Base-by-base conservation (phyloP, 2,329 filamentous ascomycete genomes). In the Botrytis fragariae region DNA sequence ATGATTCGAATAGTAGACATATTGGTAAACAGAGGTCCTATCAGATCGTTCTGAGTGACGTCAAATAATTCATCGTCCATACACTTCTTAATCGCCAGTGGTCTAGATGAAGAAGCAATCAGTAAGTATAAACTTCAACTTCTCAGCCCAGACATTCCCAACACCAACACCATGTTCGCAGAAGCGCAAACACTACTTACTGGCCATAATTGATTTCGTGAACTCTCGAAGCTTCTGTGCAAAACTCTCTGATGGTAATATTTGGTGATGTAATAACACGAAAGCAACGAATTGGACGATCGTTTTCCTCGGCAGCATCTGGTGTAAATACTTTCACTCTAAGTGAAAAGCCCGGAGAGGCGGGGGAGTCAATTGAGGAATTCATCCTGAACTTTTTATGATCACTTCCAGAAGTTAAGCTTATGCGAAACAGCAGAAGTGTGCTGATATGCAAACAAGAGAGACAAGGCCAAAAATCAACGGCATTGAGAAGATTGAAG, bases 1-100 rank as follows among this genome's bases (percentile, higher is more conserved):
- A 81, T 73, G 32, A 81, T 74, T 69, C 79, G 77, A 69, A 81
- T 77, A 0, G 75, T 78, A 69, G 76, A 76, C 10, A 73, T 75
- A 67, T 77, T 77, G 9, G 67, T 29, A 57, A 81, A 81, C 22
- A 81, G 62, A 63, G 71, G 77, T 14, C 79, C 79, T 32, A 81
- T 39, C 25, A 79, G 69, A 45, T 81, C 78, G 51, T 69, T 76
- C 29, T 79, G 79, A 2, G 78, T 79, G n/a, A 81, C 74, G 60
- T 81, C 79, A 54, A 80, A 81, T 63, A 73, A 76, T 64, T 79
- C 75, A 44, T 80, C 79, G 71, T 81, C 79, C 72, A 80, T 79
- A 29, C 79, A 79, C 64, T 79, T 80, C 74, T 80, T 80, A 51
- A 81, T 78, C 1, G 77, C 69, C 44, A 81, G 73, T 48, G 77